These are phyloP conservation scores for Digitaria exilis DNA, from an alignment of 202 grass and related monocot genomes.

Conservation along the genomic window DNA sequence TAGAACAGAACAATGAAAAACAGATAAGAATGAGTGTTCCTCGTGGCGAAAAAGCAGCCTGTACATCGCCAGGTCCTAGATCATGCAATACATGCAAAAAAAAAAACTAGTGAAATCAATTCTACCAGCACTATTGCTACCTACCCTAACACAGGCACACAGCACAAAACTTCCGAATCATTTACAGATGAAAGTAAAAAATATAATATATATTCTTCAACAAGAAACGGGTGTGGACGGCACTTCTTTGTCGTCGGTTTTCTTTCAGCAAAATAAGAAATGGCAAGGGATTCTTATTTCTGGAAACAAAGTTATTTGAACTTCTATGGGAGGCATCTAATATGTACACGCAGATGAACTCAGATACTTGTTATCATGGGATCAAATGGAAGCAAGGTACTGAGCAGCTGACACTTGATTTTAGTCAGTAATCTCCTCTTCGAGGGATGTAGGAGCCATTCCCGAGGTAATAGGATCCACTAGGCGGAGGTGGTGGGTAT, in stretches of 20 bases:
- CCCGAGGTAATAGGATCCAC: slow-evolving; percentile 24
- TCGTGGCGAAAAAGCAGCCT: no score
- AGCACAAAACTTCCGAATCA: background rate
- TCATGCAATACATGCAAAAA: no score
- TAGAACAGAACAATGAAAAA: no score
- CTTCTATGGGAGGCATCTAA: background rate
- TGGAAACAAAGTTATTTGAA: background rate
- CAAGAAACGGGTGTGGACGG: background rate
- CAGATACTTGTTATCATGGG: background rate
- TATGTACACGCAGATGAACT: background rate
- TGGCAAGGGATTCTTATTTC: background rate
- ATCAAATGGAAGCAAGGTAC: slow-evolving; percentile 3
- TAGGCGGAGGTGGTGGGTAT: slow-evolving; percentile 17
- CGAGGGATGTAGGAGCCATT: background rate
- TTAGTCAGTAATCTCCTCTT: slow-evolving; percentile 43
- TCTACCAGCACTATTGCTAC: no score
- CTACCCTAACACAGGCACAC: background rate
- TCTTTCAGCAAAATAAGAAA: background rate
- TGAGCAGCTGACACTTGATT: background rate
- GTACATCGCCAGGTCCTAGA: no score
- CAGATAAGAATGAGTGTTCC: no score
- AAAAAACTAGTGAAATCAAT: background rate
- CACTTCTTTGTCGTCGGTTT: background rate
- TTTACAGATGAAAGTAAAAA: background rate
- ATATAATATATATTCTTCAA: no score